Percentiles rank a stretch among this genome's conserved stretches.
Conservation (phyloP, 305 asterid genomes). For the Fraxinus sp. region DNA sequence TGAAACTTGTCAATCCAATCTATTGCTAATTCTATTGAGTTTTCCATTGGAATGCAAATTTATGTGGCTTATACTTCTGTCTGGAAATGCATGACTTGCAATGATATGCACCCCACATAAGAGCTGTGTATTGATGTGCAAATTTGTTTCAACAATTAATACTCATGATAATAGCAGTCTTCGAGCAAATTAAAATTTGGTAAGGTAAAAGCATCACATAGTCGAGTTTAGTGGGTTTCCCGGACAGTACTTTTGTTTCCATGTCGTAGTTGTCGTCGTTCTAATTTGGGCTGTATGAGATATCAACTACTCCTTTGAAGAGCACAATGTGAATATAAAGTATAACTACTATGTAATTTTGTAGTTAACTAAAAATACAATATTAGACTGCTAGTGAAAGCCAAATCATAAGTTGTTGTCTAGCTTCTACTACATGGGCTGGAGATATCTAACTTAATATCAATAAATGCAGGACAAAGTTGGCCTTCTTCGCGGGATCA, state of each 20-base stretch:
- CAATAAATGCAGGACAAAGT: slow-evolving; percentile 50
- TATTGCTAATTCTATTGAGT: not conserved
- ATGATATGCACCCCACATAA: not conserved
- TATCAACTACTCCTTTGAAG: not conserved
- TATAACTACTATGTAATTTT: not conserved
- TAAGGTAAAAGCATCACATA: not conserved
- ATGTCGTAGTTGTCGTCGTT: not conserved
- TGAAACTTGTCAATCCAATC: not conserved
- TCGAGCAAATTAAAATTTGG: not conserved
- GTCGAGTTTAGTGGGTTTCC: not conserved
- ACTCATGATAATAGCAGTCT: not conserved
- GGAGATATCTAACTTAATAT: slow-evolving; percentile 9
- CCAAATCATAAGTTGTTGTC: not conserved
- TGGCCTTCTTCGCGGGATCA: slow-evolving; percentile 85
- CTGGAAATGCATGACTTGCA: not conserved
- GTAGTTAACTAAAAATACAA: not conserved
- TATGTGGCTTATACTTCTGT: slow-evolving; percentile 15
- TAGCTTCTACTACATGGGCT: not conserved
- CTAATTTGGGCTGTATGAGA: not conserved
- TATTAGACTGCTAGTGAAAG: not conserved
- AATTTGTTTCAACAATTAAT: not conserved
- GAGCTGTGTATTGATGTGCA: not conserved
- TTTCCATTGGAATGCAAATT: not conserved
- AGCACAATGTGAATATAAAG: not conserved
- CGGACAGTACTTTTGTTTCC: not conserved